Evolutionary conservation across 2,329 filamentous ascomycete genomes (phyloP), one percentile per base, ranked within the genome.

Genomic region (Parascedosporium putredinis): DNA sequence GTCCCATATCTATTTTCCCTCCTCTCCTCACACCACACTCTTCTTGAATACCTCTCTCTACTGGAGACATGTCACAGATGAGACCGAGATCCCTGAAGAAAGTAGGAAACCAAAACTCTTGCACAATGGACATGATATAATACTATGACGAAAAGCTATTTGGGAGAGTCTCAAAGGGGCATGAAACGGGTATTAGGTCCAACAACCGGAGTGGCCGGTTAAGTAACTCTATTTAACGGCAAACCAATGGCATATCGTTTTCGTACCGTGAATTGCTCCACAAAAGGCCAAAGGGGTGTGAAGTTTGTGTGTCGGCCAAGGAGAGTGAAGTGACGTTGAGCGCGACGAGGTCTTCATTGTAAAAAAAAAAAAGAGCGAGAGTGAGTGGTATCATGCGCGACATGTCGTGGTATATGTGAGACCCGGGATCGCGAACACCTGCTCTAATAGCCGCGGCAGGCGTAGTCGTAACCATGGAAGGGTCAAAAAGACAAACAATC

Each of bases 101-200:
- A 34, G 6, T 4, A 18, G n/a, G 10, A 36, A 18, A 16, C 33
- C 2, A 36, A 4, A 36, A 6, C 12, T 34, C 31, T 36, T 10
- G 6, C 31, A 34, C 31, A 36, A 36, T n/a, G n/a, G n/a, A n/a
- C n/a, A n/a, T n/a, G n/a, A n/a, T n/a, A n/a, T n/a, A n/a, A n/a
- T n/a, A n/a, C n/a, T n/a, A 34, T 34, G 16, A 18, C 2, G 20
- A 18, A 36, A 3, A 18, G 6, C 7, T 16, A 22, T 20, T 20
- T 42, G 38, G 14, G 12, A 20, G 20, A 22, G 6, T 36, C 38
- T 48, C 46, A 50, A 51, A 34, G 43, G 49, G 14, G n/a, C 52
- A 50, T 50, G 45, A 55, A 52, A 52, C 44, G 53, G 48, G 51
- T 52, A 49, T 48, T 52, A 54, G 57, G 31, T 44, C 34, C 44